Conservation (phyloP, 192 early-diverging fungal genomes). For the Jimgerdemannia flammicorona region DNA sequence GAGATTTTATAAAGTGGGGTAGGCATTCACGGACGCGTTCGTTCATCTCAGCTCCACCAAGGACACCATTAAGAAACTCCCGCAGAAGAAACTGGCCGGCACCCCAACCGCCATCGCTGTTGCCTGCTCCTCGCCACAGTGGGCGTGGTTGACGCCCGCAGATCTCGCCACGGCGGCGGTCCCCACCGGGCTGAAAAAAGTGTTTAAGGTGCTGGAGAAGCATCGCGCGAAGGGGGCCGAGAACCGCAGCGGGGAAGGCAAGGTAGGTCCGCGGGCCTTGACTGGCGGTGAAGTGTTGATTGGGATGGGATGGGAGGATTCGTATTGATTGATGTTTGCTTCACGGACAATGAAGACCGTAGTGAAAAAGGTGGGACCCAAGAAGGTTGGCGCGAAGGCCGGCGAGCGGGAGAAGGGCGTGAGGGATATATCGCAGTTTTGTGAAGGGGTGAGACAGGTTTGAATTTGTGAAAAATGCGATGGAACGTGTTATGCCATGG, state of each 20-base stretch:
- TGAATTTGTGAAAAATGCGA: neutral
- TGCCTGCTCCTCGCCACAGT: neutral
- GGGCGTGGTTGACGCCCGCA: constrained; percentile 34
- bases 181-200: constrained; percentile 56
- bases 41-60: too few species aligned
- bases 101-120: neutral
- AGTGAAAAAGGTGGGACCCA: neutral
- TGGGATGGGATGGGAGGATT: too few species aligned
- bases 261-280: neutral
- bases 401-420: neutral
- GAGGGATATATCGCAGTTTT: neutral
- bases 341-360: too few species aligned
- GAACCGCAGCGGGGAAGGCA: neutral
- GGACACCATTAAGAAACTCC: neutral
- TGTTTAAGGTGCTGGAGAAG: constrained; percentile 45
- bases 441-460: neutral
- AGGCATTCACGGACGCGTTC: too few species aligned
- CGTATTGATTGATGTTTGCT: too few species aligned
- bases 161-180: constrained; percentile 47
- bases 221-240: neutral
- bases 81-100: neutral
- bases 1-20: too few species aligned
- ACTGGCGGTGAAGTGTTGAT: too few species aligned
- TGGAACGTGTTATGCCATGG: neutral
- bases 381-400: neutral